Evolutionary conservation across 1,139 yeast genomes (phyloP).

Genomic region (Oligophagozyma castellii): DNA sequence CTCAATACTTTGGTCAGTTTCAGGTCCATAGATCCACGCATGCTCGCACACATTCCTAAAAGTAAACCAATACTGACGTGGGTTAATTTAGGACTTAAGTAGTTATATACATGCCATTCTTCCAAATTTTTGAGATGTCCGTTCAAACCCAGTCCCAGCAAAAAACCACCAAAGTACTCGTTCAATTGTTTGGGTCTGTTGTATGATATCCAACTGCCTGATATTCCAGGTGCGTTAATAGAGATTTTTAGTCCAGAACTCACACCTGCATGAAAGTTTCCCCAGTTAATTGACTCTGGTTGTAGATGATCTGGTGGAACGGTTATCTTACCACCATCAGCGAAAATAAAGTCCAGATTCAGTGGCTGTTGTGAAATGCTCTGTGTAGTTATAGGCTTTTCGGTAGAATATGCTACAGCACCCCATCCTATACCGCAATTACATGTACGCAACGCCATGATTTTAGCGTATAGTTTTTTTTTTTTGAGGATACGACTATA

Average conservation of each 20-base stretch:
- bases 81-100: slow-evolving; percentile 80
- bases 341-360: slow-evolving; percentile 57
- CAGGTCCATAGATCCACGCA: slow-evolving; percentile 70
- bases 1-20: slow-evolving; percentile 82
- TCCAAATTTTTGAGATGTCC: slow-evolving; percentile 77
- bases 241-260: slow-evolving; percentile 76
- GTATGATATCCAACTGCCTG: slow-evolving; percentile 87
- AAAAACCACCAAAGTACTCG: slow-evolving; percentile 87
- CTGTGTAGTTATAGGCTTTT: slow-evolving; percentile 73
- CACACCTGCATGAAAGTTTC: slow-evolving; percentile 84
- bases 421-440: slow-evolving; percentile 69
- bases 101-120: slow-evolving; percentile 95
- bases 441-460: slow-evolving; percentile 59
- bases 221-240: slow-evolving; percentile 52
- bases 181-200: slow-evolving; percentile 58
- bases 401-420: slow-evolving; percentile 54
- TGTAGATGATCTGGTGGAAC: slow-evolving; percentile 43
- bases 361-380: slow-evolving; percentile 68
- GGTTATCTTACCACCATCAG: slow-evolving; percentile 52
- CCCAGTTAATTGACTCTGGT: slow-evolving; percentile 55
- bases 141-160: slow-evolving; percentile 83
- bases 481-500: slow-evolving; percentile 16
- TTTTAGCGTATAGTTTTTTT: slow-evolving; percentile 52
- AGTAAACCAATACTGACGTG: slow-evolving; percentile 76
- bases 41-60: slow-evolving; percentile 87